Base-by-base conservation (phyloP, 1,139 yeast genomes). In the Petasospora fabianii region DNA sequence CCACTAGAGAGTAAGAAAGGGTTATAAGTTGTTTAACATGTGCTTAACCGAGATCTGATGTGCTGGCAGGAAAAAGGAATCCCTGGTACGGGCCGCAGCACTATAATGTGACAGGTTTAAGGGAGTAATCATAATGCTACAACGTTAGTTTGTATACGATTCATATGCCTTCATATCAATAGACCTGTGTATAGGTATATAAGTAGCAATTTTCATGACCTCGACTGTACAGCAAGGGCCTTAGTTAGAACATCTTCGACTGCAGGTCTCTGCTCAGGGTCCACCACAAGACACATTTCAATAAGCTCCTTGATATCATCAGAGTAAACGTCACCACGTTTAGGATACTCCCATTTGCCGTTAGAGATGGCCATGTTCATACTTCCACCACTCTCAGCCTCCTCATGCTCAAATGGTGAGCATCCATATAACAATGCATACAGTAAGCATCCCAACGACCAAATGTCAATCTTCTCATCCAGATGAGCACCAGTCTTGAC, bases 401-500 rank as follows among this genome's bases (percentile, higher is more conserved):
- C 94, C 55, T 84, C 78, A 55, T 86, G 73, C 57, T 88, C 96
- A 61, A 90, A 90, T 1, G 97, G 97, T 2, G 95, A 84, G 29
- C 72, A 71, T 1, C 84, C 83, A 61, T 84, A 90, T 61, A 92
- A 71, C 48, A 86, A 65, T 2, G 90, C 77, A 61, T 84, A 90
- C 18, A 87, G 58, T 2, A 87, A 68, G 56, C 97, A 87, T 0
- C 97, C 97, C 24, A 88, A 61, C 6, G 95, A 83, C 97, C 97
- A 90, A 15, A 90, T 77, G 56, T 90, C 97, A 5, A 84, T 80
- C 40, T 75, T 73, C 55, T 84, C 95, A 43, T 81, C 79, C 33
- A 90, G 69, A 5, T 63, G 61, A 12, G 75, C 60, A 35, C 81
- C 80, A 1, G 86, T 75, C 36, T 76, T 77, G 36, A 87, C 84